These are phyloP conservation scores for Persicaria maculosa DNA, from an alignment of 148 eudicot genomes.

Conservation along the genomic window DNA sequence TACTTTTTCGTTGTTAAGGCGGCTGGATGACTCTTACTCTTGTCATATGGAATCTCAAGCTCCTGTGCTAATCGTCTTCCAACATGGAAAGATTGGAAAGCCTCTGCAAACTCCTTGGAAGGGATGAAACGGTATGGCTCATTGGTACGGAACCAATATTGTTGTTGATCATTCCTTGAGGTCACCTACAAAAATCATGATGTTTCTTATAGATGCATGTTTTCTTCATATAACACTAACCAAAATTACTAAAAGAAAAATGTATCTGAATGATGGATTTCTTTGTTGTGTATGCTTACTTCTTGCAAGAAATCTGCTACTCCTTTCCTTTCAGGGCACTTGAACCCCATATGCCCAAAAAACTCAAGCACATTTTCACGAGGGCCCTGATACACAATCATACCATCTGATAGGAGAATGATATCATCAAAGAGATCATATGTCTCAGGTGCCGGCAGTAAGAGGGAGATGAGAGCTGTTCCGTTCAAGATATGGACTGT, in stretches of 20 bases:
- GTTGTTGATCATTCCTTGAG: slow-evolving; percentile 51
- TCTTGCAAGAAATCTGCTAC: slow-evolving; percentile 43
- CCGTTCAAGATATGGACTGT: slow-evolving; percentile 33
- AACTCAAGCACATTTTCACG: slow-evolving; percentile 38
- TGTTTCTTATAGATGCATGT: not conserved
- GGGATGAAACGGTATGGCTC: slow-evolving; percentile 40
- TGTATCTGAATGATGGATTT: too few relatives aligned
- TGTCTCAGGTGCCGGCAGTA: slow-evolving; percentile 49
- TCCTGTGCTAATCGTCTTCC: slow-evolving; percentile 27
- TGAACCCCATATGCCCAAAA: slow-evolving; percentile 41
- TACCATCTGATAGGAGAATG: slow-evolving; percentile 43
- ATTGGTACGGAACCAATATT: slow-evolving; percentile 33
- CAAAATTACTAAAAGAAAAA: not conserved
- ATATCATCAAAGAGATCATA: slow-evolving; percentile 48
- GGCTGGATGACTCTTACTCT: slow-evolving; percentile 44
- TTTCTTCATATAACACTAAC: not conserved
- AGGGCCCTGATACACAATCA: slow-evolving; percentile 43
- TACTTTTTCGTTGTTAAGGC: slow-evolving; percentile 42
- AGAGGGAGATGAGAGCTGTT: slow-evolving; percentile 39
- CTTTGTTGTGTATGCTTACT: slow-evolving; percentile 3
- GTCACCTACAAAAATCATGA: slow-evolving; percentile 31
- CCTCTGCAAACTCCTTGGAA: slow-evolving; percentile 33
- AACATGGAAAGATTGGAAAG: slow-evolving; percentile 38
- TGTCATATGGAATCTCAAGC: slow-evolving; percentile 37
- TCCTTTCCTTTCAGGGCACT: slow-evolving; percentile 49